Evolutionary conservation across 768 basidiomycete genomes (phyloP).

Genomic region (Tricholoma saponaceum): DNA sequence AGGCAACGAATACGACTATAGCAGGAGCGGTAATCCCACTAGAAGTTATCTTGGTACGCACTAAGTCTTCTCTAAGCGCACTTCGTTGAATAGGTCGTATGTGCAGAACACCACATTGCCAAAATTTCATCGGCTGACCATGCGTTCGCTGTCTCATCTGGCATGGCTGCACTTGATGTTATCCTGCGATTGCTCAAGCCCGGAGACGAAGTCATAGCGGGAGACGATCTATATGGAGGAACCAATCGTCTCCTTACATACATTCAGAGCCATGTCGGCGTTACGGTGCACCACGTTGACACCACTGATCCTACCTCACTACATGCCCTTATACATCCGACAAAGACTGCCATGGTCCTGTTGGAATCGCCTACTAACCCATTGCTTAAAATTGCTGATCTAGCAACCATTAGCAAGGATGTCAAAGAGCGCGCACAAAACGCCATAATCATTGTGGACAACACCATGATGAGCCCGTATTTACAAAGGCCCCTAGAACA

Average conservation of each 20-base stretch:
- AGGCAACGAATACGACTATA: constrained; percentile 86
- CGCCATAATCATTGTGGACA: constrained; percentile 88
- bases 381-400: constrained; percentile 89
- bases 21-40: constrained; percentile 94
- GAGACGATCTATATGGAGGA: constrained; percentile 96
- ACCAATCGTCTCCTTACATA: constrained; percentile 94
- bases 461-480: constrained; percentile 99
- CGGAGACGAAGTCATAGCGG: constrained; percentile 92
- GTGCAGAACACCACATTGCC: constrained; percentile 90
- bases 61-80: constrained; percentile 3
- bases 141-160: constrained; percentile 91
- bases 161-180: constrained; percentile 96
- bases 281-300: constrained; percentile 90
- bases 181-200: constrained; percentile 93
- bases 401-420: constrained; percentile 76
- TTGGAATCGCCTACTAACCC: constrained; percentile 98
- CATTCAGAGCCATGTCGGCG: constrained; percentile 81
- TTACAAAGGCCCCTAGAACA: constrained; percentile 92
- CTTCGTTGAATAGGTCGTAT: constrained; percentile 3
- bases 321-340: constrained; percentile 57
- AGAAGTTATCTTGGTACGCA: constrained; percentile 83
- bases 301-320: constrained; percentile 74
- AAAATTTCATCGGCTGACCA: constrained; percentile 92
- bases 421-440: constrained; percentile 81
- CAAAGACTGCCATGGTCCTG: constrained; percentile 90